These are phyloP conservation scores for Talaromyces albobiverticillius DNA, from an alignment of 2,329 filamentous ascomycete species.

Conservation along the genomic window DNA sequence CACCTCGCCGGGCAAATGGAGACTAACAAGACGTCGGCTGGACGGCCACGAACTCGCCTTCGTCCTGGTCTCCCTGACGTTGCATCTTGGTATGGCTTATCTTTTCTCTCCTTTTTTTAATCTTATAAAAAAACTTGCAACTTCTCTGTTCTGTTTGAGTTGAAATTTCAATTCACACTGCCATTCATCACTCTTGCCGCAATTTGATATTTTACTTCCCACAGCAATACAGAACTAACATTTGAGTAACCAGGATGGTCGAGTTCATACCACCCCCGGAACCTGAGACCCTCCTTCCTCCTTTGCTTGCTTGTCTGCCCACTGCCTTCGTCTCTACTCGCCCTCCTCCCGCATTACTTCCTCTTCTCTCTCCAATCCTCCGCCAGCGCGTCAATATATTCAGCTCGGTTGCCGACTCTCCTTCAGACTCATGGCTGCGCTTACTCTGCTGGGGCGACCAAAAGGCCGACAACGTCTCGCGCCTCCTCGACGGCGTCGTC, in stretches of 20 bases:
- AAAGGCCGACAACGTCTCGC: slow-evolving; percentile 53
- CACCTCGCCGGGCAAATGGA: slow-evolving; percentile 17
- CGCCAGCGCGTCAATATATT: slow-evolving; percentile 61
- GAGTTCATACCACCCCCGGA: slow-evolving; percentile 55
- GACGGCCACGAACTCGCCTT: slow-evolving; percentile 9
- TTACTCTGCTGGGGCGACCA: slow-evolving; percentile 58
- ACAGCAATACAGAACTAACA: not conserved
- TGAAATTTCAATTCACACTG: no score
- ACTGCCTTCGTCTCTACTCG: slow-evolving; percentile 58
- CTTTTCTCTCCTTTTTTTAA: not conserved
- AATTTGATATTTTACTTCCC: no score
- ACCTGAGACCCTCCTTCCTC: slow-evolving; percentile 56
- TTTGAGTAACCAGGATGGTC: slow-evolving; percentile 44
- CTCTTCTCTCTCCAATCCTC: slow-evolving; percentile 61
- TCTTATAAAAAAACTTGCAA: no score
- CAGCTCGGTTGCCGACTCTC: slow-evolving; percentile 41
- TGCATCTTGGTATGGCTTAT: slow-evolving; percentile 9
- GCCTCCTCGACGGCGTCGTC: slow-evolving; percentile 51
- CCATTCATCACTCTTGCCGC: no score
- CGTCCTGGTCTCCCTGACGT: slow-evolving; percentile 5
- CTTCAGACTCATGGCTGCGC: slow-evolving; percentile 55
- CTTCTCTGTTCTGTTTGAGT: no score
- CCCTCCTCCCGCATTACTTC: slow-evolving; percentile 59
- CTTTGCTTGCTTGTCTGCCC: slow-evolving; percentile 62
- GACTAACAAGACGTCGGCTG: slow-evolving; percentile 3